A percentile compares a stretch with the other conserved stretches of the same genome.
phyloP scores from a whole-genome alignment of 2,329 filamentous ascomycete genomes.

The Colletotrichum trifolii region DNA sequence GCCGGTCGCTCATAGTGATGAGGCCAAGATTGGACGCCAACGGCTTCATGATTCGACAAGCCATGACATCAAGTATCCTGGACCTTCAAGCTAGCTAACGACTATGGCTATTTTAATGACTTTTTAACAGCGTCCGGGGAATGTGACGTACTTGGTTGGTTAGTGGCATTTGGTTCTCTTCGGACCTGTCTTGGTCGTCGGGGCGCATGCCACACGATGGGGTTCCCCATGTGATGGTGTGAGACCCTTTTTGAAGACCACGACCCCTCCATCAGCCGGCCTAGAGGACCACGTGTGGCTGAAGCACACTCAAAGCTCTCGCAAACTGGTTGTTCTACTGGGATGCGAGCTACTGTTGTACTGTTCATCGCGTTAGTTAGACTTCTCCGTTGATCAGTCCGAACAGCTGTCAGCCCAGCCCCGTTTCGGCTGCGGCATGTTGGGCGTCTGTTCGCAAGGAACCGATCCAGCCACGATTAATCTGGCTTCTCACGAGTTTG shows the following conservation, averaged over 20 bases:
- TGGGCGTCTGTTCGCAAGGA: conserved; percentile 30
- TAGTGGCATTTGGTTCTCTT: not conserved
- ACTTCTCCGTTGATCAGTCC: conserved; percentile 10
- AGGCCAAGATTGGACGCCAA: not conserved
- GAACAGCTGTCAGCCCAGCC: conserved; percentile 26
- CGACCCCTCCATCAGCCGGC: conserved; percentile 17
- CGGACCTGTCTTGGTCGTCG: conserved; percentile 20
- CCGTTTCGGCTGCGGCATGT: conserved; percentile 30
- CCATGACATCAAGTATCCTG: not conserved
- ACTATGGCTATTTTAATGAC: not conserved
- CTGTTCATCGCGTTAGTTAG: conserved; percentile 21
- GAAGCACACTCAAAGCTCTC: conserved; percentile 1
- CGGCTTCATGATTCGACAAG: not conserved
- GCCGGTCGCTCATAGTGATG: no score
- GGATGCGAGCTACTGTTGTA: not conserved
- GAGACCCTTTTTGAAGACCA: conserved; percentile 15
- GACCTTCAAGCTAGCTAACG: not conserved
- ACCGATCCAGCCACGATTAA: not conserved
- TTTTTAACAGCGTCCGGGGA: not conserved
- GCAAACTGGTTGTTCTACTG: no score
- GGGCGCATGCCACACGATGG: conserved; percentile 25
- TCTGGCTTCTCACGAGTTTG: not conserved
- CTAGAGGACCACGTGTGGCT: conserved; percentile 23
- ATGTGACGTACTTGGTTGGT: conserved; percentile 5
- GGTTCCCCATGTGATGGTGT: conserved; percentile 24